Conservation (phyloP, 768 basidiomycete species). For the Suillus occidentalis region DNA sequence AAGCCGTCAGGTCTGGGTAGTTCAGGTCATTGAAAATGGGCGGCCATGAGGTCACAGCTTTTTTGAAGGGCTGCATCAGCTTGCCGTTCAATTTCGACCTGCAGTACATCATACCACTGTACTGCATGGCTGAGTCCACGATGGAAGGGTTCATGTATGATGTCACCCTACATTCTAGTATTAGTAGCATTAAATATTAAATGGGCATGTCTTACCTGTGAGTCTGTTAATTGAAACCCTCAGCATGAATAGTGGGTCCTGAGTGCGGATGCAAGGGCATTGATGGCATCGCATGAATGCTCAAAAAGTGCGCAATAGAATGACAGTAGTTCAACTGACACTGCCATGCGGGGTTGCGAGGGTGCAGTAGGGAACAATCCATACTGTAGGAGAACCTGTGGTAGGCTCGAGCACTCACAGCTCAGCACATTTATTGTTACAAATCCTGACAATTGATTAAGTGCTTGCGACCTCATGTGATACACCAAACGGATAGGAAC, state of each 20-base stretch:
- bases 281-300: constrained; percentile 31
- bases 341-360: constrained; percentile 15
- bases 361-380: constrained; percentile 36
- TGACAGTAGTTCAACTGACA: constrained; percentile 30
- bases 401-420: background rate
- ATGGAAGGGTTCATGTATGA: constrained; percentile 32
- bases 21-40: too few species aligned
- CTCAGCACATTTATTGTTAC: background rate
- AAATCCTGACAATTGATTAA: background rate
- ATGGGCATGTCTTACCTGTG: background rate
- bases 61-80: constrained; percentile 11
- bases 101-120: constrained; percentile 31
- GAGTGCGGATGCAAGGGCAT: constrained; percentile 6
- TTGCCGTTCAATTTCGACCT: background rate
- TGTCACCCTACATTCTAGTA: constrained; percentile 20
- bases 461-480: background rate
- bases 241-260: constrained; percentile 1
- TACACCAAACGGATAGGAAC: background rate
- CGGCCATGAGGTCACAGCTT: background rate
- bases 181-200: background rate
- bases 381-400: constrained; percentile 4
- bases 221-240: constrained; percentile 16
- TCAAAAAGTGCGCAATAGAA: constrained; percentile 38
- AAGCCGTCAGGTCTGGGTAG: too few species aligned
- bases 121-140: constrained; percentile 24